Base-by-base conservation (phyloP, 2,329 filamentous ascomycete genomes). In the Pseudocercospora vitis region DNA sequence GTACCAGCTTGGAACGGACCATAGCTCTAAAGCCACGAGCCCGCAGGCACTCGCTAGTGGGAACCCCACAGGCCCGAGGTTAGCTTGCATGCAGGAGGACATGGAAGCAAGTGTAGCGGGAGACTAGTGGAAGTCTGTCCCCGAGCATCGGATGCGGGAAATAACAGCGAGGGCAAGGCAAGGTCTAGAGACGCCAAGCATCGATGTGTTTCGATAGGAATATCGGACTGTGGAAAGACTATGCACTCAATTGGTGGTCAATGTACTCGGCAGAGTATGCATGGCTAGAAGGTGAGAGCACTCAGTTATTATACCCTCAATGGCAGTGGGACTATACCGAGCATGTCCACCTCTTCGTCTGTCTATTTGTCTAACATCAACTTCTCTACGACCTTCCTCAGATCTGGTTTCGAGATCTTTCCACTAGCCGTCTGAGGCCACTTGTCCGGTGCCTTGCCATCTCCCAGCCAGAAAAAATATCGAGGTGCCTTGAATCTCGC, bases 371-470 rank as follows among this genome's bases (percentile, higher is more conserved):
- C 9, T 45, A 51, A 55, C 16, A 60, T 32, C 19, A 64, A 46
- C 40, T 53, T 58, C 35, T 62, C 55, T 2, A 63, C 55, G 47
- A 64, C 26, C 35, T 59, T 60, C 8, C 63, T 47, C 48, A 65
- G 29, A 33, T 64, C 54, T 5, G 62, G 62, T 54, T 64, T 65
- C 44, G 57, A 62, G 23, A 64, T 59, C 42, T 65, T 65, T 19
- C 62, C 63, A 48, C 60, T 64, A 2, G 60, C 58, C 7, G 63
- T 65, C 60, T 64, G 57, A 3, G 63, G 62, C 62, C 62, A 65
- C 9, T 60, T 52, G 16, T 59, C 49, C 12, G 62, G 62, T 9
- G 61, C 50, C 35, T 60, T 63, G 11, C 53, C 53, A 49, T 59
- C 52, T 23, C 54, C 52, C 21, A 65, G 52, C 61, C 63, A 66